Evolutionary conservation across 2,329 filamentous ascomycete species (phyloP), one percentile per base, ranked within the genome.

Genomic region (Pseudonectria foliicola): DNA sequence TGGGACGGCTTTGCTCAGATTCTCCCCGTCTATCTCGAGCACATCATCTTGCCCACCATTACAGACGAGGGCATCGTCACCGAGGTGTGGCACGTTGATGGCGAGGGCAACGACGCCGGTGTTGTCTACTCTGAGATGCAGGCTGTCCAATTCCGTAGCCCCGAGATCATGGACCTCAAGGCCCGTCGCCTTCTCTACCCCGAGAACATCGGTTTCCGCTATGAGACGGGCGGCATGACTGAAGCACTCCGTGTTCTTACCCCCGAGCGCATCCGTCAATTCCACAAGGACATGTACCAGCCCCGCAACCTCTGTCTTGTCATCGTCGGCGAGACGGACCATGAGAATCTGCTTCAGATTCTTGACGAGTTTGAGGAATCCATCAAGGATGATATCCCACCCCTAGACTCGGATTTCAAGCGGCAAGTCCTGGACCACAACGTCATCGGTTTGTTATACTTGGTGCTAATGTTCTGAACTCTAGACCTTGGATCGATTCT

Each of bases 41-140:
- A 98, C 64, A 73, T 98, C 23, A 77, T 98, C 43, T 68, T 93
- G 7, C 92, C 92, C 0, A 95, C 87, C 7, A 70, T 98, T 41
- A 96, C 89, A 1, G 90, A 98, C 59, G 84, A 89, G 37, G 87
- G 80, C 10, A 95, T 93, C 57, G 82, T 90, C 46, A 98, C 92
- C 3, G 92, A 98, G 60, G 92, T 98, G 2, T 88, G 95, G 65
- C 92, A 98, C 57, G 77, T 98, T 36, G 87, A 98, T 55, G 90
- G 87, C 12, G 79, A 85, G 47, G 92, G 92, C 37, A 84, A 96
- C 44, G 92, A 98, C 71, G 92, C 92, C 27, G 92, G 88, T 43
- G 89, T 95, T 2, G 92, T 98, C 7, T 98, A 98, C 62, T 95
- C 90, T 0, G 92, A 98, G 63, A 98, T 98, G 92, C 92, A 98